Evolutionary conservation across 1,139 yeast genomes (phyloP), one percentile per base, ranked within the genome.

Genomic region (Spencermartinsiella ligniputridi): DNA sequence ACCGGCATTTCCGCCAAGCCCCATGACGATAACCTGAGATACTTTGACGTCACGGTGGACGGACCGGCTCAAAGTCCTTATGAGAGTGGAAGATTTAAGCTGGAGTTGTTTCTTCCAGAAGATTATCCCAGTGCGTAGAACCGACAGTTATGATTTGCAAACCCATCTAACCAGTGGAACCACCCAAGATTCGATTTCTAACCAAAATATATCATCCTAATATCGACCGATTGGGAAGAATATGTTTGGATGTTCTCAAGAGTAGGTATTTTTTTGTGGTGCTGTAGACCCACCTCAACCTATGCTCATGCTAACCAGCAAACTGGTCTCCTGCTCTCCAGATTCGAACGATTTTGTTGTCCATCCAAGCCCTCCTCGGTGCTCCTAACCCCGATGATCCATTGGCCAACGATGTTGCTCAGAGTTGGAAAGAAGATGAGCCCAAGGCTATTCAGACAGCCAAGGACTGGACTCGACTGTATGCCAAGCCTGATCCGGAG

Each of bases 311-410:
- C 27, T 13, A 25, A 27, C 16, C 40, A 63, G 69, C 76, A 46
- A 81, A 81, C 67, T 92, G 98, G 98, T 85, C 96, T n/a, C 98
- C 98, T 6, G 98, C 98, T 0, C 73, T 90, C 51, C 97, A 92
- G 64, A 92, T 92, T 54, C 76, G 97, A 63, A 94, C 98, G n/a
- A 85, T 92, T 34, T 71, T 92, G 53, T 72, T 94, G 48, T 86
- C 96, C 15, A 85, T 92, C 50, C 98, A 94, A 66, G 97, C 98
- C 0, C 71, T 92, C 47, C 71, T 92, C 45, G 96, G 96, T 1
- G 90, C 96, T 3, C 98, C 99, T 8, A 94, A 92, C 59, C 98
- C 99, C 2, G 96, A 92, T 63, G 99, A 92, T 67, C 99, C 98
- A 1, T 74, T 94, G 52, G 97, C 97, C 25, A 92, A 92, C 60